Conservation (phyloP, 768 basidiomycete genomes). For the Rhodotorula graminis region DNA sequence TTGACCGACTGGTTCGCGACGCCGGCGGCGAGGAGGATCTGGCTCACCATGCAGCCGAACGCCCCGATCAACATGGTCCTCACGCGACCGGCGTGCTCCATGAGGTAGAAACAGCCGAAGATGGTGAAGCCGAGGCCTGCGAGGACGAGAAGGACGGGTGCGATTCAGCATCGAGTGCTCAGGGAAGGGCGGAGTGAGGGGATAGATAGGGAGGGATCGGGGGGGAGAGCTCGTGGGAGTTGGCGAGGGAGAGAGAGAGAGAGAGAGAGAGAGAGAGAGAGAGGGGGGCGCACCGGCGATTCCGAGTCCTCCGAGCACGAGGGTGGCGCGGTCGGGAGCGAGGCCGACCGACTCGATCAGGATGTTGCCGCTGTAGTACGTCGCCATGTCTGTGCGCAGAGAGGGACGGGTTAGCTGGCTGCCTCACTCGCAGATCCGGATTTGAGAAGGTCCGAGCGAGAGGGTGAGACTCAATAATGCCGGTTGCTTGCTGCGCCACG, state of each 20-base stretch:
- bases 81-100: conserved; percentile 36
- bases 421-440: neutral
- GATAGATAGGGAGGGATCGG: too few relatives aligned
- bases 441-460: neutral
- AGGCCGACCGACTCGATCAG: conserved; percentile 27
- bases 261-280: conserved; percentile 10
- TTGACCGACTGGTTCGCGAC: conserved; percentile 13
- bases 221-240: too few relatives aligned
- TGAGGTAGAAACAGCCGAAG: conserved; percentile 38
- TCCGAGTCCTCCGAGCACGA: conserved; percentile 36
- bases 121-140: conserved; percentile 18
- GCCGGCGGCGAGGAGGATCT: conserved; percentile 32
- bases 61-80: conserved; percentile 34
- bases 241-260: too few relatives aligned
- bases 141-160: conserved; percentile 27
- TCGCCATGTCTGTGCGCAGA: conserved; percentile 10
- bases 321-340: conserved; percentile 17
- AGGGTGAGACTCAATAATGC: conserved; percentile 6
- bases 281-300: conserved; percentile 23
- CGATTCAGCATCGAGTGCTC: conserved; percentile 13
- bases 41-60: conserved; percentile 17
- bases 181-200: too few relatives aligned
- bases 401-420: too few relatives aligned
- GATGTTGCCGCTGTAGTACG: conserved; percentile 35
- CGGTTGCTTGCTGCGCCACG: conserved; percentile 35